Evolutionary conservation across 345 rosid species (phyloP).

Genomic region (Mercurialis annua): DNA sequence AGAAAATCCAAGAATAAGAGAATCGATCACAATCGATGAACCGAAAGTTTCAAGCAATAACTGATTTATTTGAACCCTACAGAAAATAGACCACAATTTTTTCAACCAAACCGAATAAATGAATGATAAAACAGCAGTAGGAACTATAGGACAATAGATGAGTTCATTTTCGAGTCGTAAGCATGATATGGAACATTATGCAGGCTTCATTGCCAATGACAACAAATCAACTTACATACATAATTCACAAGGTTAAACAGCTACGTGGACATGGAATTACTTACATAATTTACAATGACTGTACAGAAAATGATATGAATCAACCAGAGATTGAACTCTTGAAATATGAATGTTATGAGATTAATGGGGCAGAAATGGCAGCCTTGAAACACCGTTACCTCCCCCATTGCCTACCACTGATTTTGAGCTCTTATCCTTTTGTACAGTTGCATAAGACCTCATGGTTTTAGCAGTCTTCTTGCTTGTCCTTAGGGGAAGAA

Average conservation of each 20-base stretch:
- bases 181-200: no score
- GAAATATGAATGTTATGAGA: conserved; percentile 11
- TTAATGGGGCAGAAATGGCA: conserved; percentile 74
- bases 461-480: conserved; percentile 41
- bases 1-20: no score
- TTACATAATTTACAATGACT: conserved; percentile 5
- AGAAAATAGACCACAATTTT: no score
- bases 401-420: conserved; percentile 25
- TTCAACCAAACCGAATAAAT: no score
- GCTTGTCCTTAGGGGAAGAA: conserved; percentile 63
- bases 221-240: conserved; percentile 6
- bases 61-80: no score
- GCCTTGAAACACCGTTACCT: conserved; percentile 51
- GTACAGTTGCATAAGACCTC: conserved; percentile 28
- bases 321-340: conserved; percentile 3
- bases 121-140: no score
- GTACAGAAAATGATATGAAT: conserved; percentile 9
- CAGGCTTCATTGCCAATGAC: no score
- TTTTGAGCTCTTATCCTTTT: conserved; percentile 18
- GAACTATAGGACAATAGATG: no score
- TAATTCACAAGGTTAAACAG: conserved; percentile 1
- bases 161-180: no score
- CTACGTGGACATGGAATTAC: background rate
- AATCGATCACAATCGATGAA: no score
- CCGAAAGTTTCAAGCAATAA: no score